Percentiles rank a stretch among this genome's conserved stretches.
Conservation (phyloP, 2,329 filamentous ascomycete species). For the Ceratocystis cacaofunesta region DNA sequence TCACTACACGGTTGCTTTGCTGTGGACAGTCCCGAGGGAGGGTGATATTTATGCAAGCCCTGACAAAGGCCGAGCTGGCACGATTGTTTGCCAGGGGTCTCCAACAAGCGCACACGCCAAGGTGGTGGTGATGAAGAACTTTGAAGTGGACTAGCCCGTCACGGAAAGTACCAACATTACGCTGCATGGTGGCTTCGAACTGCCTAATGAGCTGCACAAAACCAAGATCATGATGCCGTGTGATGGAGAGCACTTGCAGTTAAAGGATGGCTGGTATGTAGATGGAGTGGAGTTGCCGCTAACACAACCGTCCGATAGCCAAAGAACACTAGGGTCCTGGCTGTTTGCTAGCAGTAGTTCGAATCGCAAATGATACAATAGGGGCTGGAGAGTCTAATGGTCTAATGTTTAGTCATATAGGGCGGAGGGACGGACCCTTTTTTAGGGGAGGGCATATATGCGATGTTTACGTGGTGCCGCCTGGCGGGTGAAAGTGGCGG, state of each 20-base stretch:
- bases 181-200: conserved; percentile 9
- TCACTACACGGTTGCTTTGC: conserved; percentile 3
- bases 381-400: too few relatives aligned
- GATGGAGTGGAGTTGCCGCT: neutral
- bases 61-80: neutral
- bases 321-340: neutral
- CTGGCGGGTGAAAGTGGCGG: neutral
- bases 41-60: conserved; percentile 5
- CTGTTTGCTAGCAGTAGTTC: neutral
- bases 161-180: conserved; percentile 13
- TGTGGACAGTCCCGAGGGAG: conserved; percentile 10
- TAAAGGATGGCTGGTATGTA: conserved; percentile 1
- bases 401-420: neutral
- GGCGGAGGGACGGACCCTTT: neutral
- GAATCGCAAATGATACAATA: neutral
- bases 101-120: neutral
- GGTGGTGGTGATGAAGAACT: conserved; percentile 13
- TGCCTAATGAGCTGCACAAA: conserved; percentile 7
- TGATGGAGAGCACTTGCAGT: neutral
- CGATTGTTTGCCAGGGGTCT: conserved; percentile 7
- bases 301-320: neutral
- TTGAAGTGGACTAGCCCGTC: conserved; percentile 12
- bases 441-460: neutral
- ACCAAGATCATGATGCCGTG: conserved; percentile 7
- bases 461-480: neutral